Evolutionary conservation across 164 flowering plant species (phyloP).

Genomic region (Tinospora cordifolia): DNA sequence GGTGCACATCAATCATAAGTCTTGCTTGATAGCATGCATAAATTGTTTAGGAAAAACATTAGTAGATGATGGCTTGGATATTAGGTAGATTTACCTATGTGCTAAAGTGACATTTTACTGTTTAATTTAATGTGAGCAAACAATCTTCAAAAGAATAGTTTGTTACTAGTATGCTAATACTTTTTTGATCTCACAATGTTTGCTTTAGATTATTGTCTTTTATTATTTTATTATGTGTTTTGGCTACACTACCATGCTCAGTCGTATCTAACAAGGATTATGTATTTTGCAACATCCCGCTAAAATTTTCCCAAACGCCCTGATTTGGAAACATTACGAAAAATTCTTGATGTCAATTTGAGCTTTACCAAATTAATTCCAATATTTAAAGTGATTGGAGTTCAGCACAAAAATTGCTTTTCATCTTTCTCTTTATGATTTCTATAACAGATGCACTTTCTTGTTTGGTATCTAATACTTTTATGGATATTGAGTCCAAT

Average conservation of each 20-base stretch:
- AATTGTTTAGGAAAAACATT: background rate
- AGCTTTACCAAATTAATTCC: background rate
- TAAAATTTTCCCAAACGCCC: background rate
- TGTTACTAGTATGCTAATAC: background rate
- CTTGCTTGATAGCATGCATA: background rate
- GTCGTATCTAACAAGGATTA: background rate
- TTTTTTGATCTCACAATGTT: background rate
- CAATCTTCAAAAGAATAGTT: background rate
- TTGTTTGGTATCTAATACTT: background rate
- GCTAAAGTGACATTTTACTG: background rate
- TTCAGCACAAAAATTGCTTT: background rate
- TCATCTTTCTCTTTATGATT: background rate
- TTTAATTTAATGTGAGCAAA: background rate
- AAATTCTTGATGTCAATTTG: background rate
- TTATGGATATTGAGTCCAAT: constrained; percentile 1
- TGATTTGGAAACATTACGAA: background rate
- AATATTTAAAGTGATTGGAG: background rate
- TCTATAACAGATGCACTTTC: background rate
- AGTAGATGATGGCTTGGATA: background rate
- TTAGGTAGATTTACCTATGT: background rate
- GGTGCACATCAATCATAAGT: too few species aligned
- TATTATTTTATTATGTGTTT: background rate
- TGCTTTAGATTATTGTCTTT: background rate
- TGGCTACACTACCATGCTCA: background rate
- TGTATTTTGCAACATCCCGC: background rate